Percentiles rank a stretch among this genome's conserved stretches.
These are phyloP conservation scores for Sanghuangporus baumii DNA, from an alignment of 1,284 basidiomycete species.

Conservation along the genomic window DNA sequence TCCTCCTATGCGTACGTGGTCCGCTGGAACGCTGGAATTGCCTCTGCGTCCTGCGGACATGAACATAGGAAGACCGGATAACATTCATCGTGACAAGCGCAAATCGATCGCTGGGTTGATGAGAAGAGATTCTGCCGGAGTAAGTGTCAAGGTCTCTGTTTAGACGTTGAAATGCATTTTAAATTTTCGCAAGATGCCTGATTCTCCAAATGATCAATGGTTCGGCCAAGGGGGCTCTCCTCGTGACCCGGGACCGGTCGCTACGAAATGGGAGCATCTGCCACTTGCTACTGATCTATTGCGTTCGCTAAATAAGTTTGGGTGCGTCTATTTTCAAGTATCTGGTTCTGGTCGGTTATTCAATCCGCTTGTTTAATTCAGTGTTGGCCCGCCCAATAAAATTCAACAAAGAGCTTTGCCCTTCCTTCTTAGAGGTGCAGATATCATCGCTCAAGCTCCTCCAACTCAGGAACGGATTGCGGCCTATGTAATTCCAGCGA, in stretches of 20 bases:
- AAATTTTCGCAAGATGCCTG: constrained; percentile 37
- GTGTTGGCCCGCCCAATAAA: constrained; percentile 96
- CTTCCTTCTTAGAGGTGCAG: constrained; percentile 88
- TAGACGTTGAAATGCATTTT: not conserved
- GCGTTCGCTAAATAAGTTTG: constrained; percentile 88
- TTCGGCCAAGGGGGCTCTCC: constrained; percentile 38
- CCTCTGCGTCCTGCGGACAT: constrained; percentile 50
- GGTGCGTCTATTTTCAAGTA: constrained; percentile 46
- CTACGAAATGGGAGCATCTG: constrained; percentile 96
- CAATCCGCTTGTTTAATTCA: constrained; percentile 28
- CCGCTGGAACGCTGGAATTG: constrained; percentile 68
- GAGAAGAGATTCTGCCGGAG: constrained; percentile 70
- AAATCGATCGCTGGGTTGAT: constrained; percentile 64
- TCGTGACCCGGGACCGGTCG: constrained; percentile 75
- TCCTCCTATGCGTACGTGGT: constrained; percentile 75
- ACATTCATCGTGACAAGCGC: constrained; percentile 56
- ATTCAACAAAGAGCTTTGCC: constrained; percentile 96
- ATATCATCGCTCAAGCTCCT: constrained; percentile 97
- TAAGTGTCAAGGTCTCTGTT: constrained; percentile 33
- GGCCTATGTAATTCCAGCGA: constrained; percentile 91
- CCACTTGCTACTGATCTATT: constrained; percentile 83
- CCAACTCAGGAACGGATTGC: constrained; percentile 98
- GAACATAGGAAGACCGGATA: constrained; percentile 23
- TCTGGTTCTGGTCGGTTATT: constrained; percentile 16
- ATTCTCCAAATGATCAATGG: constrained; percentile 48